Evolutionary conservation across 2,329 filamentous ascomycete genomes (phyloP).

Genomic region (Cordyceps fumosorosea): DNA sequence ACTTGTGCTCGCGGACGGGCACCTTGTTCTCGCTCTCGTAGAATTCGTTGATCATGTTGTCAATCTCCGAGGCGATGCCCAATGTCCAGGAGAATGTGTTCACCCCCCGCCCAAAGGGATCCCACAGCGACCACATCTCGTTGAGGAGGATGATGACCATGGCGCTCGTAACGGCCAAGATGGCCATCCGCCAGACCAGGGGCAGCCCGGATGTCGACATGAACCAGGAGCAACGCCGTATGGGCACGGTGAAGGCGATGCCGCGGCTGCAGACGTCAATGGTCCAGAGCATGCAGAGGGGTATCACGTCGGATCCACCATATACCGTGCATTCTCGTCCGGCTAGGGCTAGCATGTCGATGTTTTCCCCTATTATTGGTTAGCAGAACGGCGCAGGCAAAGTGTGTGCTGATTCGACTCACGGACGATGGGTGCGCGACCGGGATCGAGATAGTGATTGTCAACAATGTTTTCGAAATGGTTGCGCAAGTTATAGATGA

Average conservation of each 20-base stretch:
- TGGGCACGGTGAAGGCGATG: slow-evolving; percentile 15
- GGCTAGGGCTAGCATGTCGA: slow-evolving; percentile 18
- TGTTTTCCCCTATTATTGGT: slow-evolving; percentile 18
- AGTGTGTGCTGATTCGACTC: background rate
- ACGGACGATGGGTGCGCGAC: slow-evolving; percentile 20
- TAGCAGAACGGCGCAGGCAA: background rate
- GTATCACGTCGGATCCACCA: slow-evolving; percentile 16
- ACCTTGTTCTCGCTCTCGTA: slow-evolving; percentile 17
- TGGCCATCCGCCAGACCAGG: background rate
- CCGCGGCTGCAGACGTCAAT: slow-evolving; percentile 13
- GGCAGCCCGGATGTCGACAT: background rate
- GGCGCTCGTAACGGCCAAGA: slow-evolving; percentile 13
- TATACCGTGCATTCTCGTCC: slow-evolving; percentile 18
- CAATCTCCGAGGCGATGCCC: slow-evolving; percentile 23
- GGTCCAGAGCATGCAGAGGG: slow-evolving; percentile 16
- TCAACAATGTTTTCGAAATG: slow-evolving; percentile 23
- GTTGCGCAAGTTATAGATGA: slow-evolving; percentile 21
- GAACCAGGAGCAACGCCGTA: slow-evolving; percentile 18
- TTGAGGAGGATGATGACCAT: slow-evolving; percentile 16
- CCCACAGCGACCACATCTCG: slow-evolving; percentile 22
- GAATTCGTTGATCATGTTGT: slow-evolving; percentile 23
- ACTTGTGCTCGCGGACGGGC: background rate
- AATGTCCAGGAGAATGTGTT: slow-evolving; percentile 22
- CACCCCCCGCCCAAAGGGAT: slow-evolving; percentile 18
- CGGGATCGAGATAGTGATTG: slow-evolving; percentile 15